phyloP scores from a whole-genome alignment of 345 rosid species.

The Citrus maxima region DNA sequence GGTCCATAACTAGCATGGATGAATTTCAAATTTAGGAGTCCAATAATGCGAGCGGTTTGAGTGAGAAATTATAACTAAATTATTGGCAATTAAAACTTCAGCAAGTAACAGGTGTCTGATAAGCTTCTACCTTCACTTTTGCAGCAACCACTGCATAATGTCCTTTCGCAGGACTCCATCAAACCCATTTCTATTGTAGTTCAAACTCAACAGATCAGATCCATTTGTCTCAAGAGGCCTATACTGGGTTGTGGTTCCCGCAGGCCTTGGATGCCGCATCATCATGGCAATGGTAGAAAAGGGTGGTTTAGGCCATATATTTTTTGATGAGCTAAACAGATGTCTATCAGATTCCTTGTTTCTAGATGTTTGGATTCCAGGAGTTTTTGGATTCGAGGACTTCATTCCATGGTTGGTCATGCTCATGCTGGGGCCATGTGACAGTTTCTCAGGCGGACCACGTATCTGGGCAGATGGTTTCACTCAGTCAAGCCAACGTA shows the following conservation, averaged over 20 bases:
- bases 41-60: neutral
- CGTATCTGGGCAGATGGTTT: slow-evolving; percentile 91
- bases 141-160: slow-evolving; percentile 67
- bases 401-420: slow-evolving; percentile 36
- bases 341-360: too few relatives aligned
- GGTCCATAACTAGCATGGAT: neutral
- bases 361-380: slow-evolving; percentile 26
- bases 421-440: slow-evolving; percentile 29
- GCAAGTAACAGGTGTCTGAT: neutral
- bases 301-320: slow-evolving; percentile 25
- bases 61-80: too few relatives aligned
- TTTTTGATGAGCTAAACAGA: too few relatives aligned
- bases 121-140: slow-evolving; percentile 18
- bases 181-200: slow-evolving; percentile 26
- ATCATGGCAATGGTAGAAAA: slow-evolving; percentile 61
- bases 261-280: slow-evolving; percentile 52
- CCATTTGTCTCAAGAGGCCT: slow-evolving; percentile 11
- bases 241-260: slow-evolving; percentile 45
- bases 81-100: too few relatives aligned
- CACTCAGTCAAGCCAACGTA: slow-evolving; percentile 77
- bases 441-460: slow-evolving; percentile 24
- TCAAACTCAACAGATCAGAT: slow-evolving; percentile 25
- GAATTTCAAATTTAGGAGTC: slow-evolving; percentile 4
- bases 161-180: slow-evolving; percentile 61
- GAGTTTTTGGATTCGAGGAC: slow-evolving; percentile 37